These are phyloP conservation scores for Komagataella pseudopastoris DNA, from an alignment of 805 yeast species.

Conservation along the genomic window DNA sequence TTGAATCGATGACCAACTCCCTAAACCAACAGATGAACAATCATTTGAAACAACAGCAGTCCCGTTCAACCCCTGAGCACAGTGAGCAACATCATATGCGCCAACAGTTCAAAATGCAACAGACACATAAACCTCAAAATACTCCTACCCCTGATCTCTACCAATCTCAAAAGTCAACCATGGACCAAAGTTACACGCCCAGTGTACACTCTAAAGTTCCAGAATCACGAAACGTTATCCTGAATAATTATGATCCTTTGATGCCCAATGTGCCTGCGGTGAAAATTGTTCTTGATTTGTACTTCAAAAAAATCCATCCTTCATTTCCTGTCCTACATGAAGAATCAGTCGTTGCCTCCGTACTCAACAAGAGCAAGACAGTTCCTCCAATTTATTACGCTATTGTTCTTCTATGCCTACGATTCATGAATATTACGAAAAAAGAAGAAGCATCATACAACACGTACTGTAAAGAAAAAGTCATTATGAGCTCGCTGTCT, in stretches of 20 bases:
- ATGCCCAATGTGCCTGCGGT: conserved; percentile 1
- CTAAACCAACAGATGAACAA: not conserved
- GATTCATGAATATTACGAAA: conserved; percentile 3
- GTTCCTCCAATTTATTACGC: conserved; percentile 5
- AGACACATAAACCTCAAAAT: not conserved
- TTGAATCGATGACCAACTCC: conserved; percentile 1
- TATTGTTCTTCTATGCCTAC: conserved; percentile 8
- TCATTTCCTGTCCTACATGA: conserved; percentile 4
- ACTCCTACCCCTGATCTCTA: not conserved
- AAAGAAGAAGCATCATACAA: conserved; percentile 3
- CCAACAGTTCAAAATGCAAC: not conserved
- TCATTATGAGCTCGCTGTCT: conserved; percentile 9
- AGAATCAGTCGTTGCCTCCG: not conserved
- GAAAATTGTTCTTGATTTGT: not conserved
- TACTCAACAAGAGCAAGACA: not conserved
- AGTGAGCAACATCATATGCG: not conserved
- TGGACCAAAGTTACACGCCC: not conserved
- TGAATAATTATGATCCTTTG: not conserved
- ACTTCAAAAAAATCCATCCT: conserved; percentile 4
- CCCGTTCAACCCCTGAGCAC: not conserved
- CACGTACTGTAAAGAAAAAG: conserved; percentile 8
- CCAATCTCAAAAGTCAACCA: not conserved
- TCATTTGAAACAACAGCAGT: not conserved
- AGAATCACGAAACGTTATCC: not conserved
- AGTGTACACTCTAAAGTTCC: not conserved